Base-by-base conservation (phyloP, 495 filamentous ascomycete species). In the Xylaria bambusicola region DNA sequence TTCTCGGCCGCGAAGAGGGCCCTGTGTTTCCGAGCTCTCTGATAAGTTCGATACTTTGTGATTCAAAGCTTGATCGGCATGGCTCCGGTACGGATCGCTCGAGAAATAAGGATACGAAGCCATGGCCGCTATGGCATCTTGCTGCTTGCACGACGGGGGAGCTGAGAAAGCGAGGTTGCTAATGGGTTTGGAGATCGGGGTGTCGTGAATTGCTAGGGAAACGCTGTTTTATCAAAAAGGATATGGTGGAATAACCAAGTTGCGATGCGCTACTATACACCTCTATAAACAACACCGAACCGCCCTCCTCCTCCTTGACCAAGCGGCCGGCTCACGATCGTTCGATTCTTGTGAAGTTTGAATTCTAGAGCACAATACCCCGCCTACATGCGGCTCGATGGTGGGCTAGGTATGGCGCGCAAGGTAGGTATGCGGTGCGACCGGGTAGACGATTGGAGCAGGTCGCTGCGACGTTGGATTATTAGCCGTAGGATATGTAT, bases 31-130 rank as follows among this genome's bases (percentile, higher is more conserved):
- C 12, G 57, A 60, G 44, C 52, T 68, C 42, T 79, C 75, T 29
- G 75, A 79, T 9, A 80, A 51, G 35, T 68, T 71, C 27, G 77
- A 77, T 51, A 81, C 76, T 59, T 76, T 72, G 48, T 69, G 67
- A 52, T 73, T 74, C 57, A 80, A 59, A 27, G 64, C 49, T 27
- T 68, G 56, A 62, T 60, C 29, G 63, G 70, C 13, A 52, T 68
- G 44, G 63, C 62, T 48, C 60, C 42, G 40, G 36, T 62, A 63
- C 13, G 54, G 54, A 23, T 57, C 44, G 38, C 40, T 45, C 29
- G 62, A 61, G 38, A 58, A 60, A 42, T 36, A 57, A 18, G 50
- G 62, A 21, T 61, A 63, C 44, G 62, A 67, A 21, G 65, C 52
- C 66, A 68, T 70, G n/a, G 24, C 51, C 48, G 29, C 4, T 45